Conservation (phyloP, 371 early-diverging fungal species). For the Actinomucor elegans region DNA sequence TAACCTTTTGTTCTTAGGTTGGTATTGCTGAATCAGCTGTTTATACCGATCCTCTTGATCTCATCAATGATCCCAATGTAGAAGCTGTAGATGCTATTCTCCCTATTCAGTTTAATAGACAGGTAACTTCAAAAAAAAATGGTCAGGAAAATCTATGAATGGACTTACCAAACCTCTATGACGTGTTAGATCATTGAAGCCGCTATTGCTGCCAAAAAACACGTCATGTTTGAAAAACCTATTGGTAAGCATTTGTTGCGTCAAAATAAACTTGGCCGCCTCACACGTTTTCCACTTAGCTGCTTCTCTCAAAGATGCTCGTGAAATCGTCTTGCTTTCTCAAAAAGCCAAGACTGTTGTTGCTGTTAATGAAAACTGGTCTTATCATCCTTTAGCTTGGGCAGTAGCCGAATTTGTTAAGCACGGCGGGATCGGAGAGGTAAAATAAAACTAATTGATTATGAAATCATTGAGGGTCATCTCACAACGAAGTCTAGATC, state of each 20-base stretch:
- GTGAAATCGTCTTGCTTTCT: constrained; percentile 36
- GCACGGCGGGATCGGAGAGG: constrained; percentile 45
- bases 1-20: constrained; percentile 23
- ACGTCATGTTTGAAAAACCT: constrained; percentile 52
- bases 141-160: too few relatives aligned
- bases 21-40: constrained; percentile 44
- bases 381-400: constrained; percentile 36
- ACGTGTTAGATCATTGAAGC: constrained; percentile 36
- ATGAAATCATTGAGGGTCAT: neutral
- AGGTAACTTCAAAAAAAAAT: constrained; percentile 18
- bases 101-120: constrained; percentile 45
- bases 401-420: constrained; percentile 39
- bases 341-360: constrained; percentile 38
- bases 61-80: constrained; percentile 45
- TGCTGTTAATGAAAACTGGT: constrained; percentile 50
- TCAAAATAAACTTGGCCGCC: neutral
- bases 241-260: constrained; percentile 42
- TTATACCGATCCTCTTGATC: constrained; percentile 36
- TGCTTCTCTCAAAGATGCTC: constrained; percentile 42
- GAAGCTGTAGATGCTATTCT: constrained; percentile 39
- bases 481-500: constrained; percentile 15
- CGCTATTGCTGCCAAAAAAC: constrained; percentile 44
- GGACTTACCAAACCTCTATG: too few relatives aligned
- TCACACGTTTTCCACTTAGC: constrained; percentile 23
- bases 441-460: constrained; percentile 7